Evolutionary conservation across 192 early-diverging fungal species (phyloP), one percentile per base, ranked within the genome.

Genomic region (Coemansia umbellata): DNA sequence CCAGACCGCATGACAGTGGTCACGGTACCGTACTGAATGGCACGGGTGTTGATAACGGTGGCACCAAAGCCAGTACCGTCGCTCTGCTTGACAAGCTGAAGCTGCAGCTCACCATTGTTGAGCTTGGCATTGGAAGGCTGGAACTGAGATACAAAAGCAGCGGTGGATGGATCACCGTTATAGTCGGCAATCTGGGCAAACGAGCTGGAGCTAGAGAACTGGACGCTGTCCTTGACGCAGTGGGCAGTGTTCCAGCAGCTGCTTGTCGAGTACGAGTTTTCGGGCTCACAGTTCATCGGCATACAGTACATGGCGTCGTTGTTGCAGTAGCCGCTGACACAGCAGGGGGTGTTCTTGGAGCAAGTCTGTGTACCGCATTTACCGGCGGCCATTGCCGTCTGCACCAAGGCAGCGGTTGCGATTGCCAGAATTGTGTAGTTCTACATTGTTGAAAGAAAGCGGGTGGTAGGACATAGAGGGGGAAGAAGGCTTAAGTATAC

Each of bases 1-100:
- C 75, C 83, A 0, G 80, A 75, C 55, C 76, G 69, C 56, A 83
- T 78, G 28, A 71, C 72, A 3, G 79, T 77, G 19, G 64, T 61
- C 8, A 83, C 70, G 18, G 60, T 78, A 9, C 84, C 84, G 53
- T 82, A 83, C 63, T 81, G 60, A 63, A 85, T 57, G 47, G 64
- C 80, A 5, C 80, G 67, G 27, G 76, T 78, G 17, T 63, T 79
- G 21, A 78, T 79, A 18, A 85, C 79, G 5, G 80, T 81, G 31
- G 81, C 74, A 3, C 84, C 84, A 36, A 82, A 69, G 27, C 83
- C 83, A 47, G 65, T 66, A 50, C 60, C 69, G 17, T 67, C 59
- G 51, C 62, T 66, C 53, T 56, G 52, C 55, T 75, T 78, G 44
- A 52, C 66, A 26, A 81, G 56, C 18, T 47, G 51, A 60, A 78